Evolutionary conservation across 257 asterid genomes (phyloP), one percentile per base, ranked within the genome.

Genomic region (Scutellaria minor): DNA sequence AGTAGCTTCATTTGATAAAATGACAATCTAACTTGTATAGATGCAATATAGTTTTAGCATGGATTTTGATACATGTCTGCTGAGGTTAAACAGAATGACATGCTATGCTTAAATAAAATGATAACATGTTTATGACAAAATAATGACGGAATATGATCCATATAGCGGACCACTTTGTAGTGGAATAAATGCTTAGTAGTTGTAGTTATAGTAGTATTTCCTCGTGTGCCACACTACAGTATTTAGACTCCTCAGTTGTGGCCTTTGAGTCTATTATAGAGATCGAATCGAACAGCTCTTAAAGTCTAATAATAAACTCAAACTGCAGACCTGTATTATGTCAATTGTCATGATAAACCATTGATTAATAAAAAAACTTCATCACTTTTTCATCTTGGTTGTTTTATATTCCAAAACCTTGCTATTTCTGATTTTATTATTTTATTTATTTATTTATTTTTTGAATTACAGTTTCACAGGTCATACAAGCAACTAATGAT

Each of bases 391-490:
- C 9, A 37, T 72, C 52, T 44, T n/a, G 3, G 48, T 18, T 4
- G 22, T 76, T 67, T 37, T 60, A 9, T 41, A 14, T 9, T 45
- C 48, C 20, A 37, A 31, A 27, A 64, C 20, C 68, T 50, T 62
- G 74, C 57, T 20, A 7, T 40, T 50, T 68, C 42, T 67, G 67
- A 75, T 47, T 61, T 7, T 31, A 35, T 5, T 71, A 18, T 45
- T 18, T 42, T 68, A 27, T 68, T 79, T 14, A 39, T 68, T 79
- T 14, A 39, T 70, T 73, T 56, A 45, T 18, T 41, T 14, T 15
- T 61, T 8, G 46, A 62, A 53, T 68, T 78, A 65, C 84, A 85
- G 96, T 71, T 76, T 74, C 90, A 78, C 84, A 71, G 78, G 82
- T 59, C 41, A 45, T 58, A 48, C 85, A 77, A 53, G 81, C 87